Base-by-base conservation (phyloP, 805 yeast genomes). In the Spathaspora boniae region DNA sequence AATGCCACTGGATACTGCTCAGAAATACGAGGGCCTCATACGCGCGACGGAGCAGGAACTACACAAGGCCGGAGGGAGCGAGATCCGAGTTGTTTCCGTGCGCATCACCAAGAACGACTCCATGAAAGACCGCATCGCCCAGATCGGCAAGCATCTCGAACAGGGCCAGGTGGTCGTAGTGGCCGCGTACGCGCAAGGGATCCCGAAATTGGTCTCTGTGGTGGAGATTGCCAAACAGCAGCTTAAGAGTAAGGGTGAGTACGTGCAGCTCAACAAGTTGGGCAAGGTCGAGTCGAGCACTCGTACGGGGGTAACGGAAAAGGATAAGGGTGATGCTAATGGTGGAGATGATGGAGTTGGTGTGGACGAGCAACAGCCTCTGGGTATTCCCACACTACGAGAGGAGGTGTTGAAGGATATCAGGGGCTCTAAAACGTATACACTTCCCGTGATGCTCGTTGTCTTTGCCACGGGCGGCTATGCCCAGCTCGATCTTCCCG, bases 61-160 rank as follows among this genome's bases (percentile, higher is more conserved):
- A n/a, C 25, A 21, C 8, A 17, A 17, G 3, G 19, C 35, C 9
- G 25, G 22, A 12, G 23, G 17, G 4, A 9, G 15, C 12, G 19
- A 30, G 16, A 19, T 23, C 15, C 23, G 36, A 22, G 25, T 22
- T 21, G 16, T 21, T 16, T 11, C 29, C 7, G 23, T 33, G 12
- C 34, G 37, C 17, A 31, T 48, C 5, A 37, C 42, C 3, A 50
- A 48, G 27, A 48, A 48, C 34, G 54, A 50, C 30, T 43, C 50
- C 4, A 50, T 50, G 12, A 50, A 50, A 16, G 25, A 27, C n/a
- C 36, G 35, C 29, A 41, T 51, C 6, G 36, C 42, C 3, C 35
- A 36, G 14, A 33, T 50, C 2, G 15, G 34, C 9, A 22, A 37
- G 5, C 33, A 23, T 5, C 16, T 43, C 8, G 15, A 25, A 7